Conservation (phyloP, 345 rosid species). For the Brassica napus region Da-Ae NC_063438.1:4033001-4033500, state of each 20-base stretch:
- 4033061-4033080: conserved; percentile 78
- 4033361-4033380: conserved; percentile 60
- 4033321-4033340: conserved; percentile 86
- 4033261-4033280: conserved; percentile 83
- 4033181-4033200: conserved; percentile 79
- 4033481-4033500: conserved; percentile 86
- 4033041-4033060: conserved; percentile 73
- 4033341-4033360: conserved; percentile 84
- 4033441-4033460: conserved; percentile 70
- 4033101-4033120: conserved; percentile 75
- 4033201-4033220: conserved; percentile 63
- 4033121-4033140: conserved; percentile 85
- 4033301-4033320: conserved; percentile 80
- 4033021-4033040: conserved; percentile 66
- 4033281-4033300: conserved; percentile 60
- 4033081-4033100: conserved; percentile 78
- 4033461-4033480: conserved; percentile 70
- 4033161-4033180: conserved; percentile 70
- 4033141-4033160: conserved; percentile 86
- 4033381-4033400: conserved; percentile 80
- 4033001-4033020: conserved; percentile 71
- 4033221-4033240: conserved; percentile 67
- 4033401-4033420: conserved; percentile 82
- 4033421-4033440: conserved; percentile 84
- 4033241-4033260: conserved; percentile 86